Evolutionary conservation across 2,329 filamentous ascomycete genomes (phyloP), one percentile per base, ranked within the genome.

Genomic region (Aspergillus ruber): DNA sequence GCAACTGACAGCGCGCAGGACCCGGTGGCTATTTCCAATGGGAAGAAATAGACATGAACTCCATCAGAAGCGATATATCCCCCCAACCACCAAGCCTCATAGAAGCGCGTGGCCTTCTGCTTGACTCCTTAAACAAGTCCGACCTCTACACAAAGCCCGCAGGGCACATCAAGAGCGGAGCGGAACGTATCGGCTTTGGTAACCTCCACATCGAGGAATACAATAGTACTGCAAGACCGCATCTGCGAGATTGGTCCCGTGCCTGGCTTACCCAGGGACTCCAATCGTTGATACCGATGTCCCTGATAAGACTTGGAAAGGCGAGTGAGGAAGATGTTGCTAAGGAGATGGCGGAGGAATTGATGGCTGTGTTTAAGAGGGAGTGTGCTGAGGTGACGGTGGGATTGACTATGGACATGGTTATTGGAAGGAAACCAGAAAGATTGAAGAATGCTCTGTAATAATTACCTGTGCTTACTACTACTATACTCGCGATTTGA

Each of bases 11-110:
- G 25, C 5, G 3, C 6, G 12, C 9, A 62, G 60, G 55, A 48
- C 56, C 54, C 12, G 56, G 52, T 21, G 60, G 60, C 25, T 54
- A 60, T 48, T 51, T 63, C 41, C 60, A 60, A 50, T 63, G 60
- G 60, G 58, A 60, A 46, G 60, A 63, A 39, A 46, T 57, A 18
- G 54, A 60, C 50, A 29, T 48, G 13, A 50, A 45, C 1, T 46
- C 50, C 7, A 58, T 57, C 50, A 44, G 47, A 32, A 61, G 53
- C 1, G 44, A 51, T 12, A 35, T 46, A 3, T 9, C 42, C 1
- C 48, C 56, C 17, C 49, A 55, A 29, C 44, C 15, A 10, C 43
- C 47, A 4, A 41, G 42, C 7, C 40, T 56, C 20, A 41, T 33
- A 1, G 33, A 45, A 21, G 45, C 57, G 18, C 44, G 47, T n/a